Conservation (phyloP, 768 basidiomycete species). For the Kwoniella newhampshirensis region DNA sequence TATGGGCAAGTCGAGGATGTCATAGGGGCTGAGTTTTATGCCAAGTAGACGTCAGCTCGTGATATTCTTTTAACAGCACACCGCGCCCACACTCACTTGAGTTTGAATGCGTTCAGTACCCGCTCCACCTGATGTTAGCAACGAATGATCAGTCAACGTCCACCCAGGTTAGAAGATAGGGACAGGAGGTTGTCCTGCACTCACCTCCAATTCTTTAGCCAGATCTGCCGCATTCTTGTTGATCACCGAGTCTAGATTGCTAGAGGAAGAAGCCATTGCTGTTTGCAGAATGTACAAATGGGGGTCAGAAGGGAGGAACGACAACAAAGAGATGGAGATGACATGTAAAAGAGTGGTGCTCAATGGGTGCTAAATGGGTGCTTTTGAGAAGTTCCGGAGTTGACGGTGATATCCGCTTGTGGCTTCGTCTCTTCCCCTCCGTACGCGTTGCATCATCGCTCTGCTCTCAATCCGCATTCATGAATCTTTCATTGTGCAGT, state of each 20-base stretch:
- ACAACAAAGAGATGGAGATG: not conserved
- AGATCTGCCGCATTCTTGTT: constrained; percentile 38
- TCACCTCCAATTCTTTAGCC: constrained; percentile 42
- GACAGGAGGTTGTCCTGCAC: constrained; percentile 2
- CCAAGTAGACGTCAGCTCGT: constrained; percentile 6
- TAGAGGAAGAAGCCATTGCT: constrained; percentile 20
- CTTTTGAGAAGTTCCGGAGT: too few species aligned
- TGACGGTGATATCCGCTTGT: too few species aligned
- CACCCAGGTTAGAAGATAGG: constrained; percentile 4
- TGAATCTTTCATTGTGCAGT: too few species aligned
- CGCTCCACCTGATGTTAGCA: constrained; percentile 60
- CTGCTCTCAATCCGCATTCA: too few species aligned
- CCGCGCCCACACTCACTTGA: constrained; percentile 83
- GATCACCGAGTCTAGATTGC: constrained; percentile 32
- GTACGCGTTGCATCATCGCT: too few species aligned
- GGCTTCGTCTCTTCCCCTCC: too few species aligned
- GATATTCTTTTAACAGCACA: not conserved
- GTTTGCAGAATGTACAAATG: too few species aligned
- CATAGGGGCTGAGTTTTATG: constrained; percentile 72
- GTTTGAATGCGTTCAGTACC: constrained; percentile 89
- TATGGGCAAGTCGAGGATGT: constrained; percentile 76
- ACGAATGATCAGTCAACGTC: constrained; percentile 3
- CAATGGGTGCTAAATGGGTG: too few species aligned
- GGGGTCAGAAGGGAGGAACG: not conserved
- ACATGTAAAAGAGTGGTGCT: not conserved